phyloP scores from a whole-genome alignment of 78 protist genomes.

The Dictyostelium intermedium region DNA sequence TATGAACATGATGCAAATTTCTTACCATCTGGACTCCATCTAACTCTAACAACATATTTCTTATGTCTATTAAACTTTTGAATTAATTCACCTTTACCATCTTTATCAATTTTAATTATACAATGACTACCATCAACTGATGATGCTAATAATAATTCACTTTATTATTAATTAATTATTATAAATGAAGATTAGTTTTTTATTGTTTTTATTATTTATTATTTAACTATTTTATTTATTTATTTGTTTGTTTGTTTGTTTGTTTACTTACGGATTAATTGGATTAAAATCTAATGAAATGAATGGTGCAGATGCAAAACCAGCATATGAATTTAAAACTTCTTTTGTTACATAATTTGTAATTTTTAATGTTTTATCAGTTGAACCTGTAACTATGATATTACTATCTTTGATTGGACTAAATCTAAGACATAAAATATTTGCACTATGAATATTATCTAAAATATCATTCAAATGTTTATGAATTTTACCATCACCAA shows the following conservation, averaged over 20 bases:
- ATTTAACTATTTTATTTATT: neutral
- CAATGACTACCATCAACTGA: constrained; percentile 57
- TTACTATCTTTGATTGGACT: neutral
- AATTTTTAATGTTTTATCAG: constrained; percentile 75
- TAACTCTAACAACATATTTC: constrained; percentile 73
- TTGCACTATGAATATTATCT: constrained; percentile 16
- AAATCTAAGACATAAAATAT: constrained; percentile 55
- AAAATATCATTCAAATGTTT: neutral
- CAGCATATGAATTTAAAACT: constrained; percentile 31
- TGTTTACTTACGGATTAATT: constrained; percentile 35
- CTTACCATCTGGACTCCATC: constrained; percentile 72
- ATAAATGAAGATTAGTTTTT: too few species aligned
- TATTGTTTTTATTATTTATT: neutral
- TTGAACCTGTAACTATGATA: constrained; percentile 55
- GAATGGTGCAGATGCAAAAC: constrained; percentile 34
- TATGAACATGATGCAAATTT: constrained; percentile 76
- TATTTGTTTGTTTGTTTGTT: neutral
- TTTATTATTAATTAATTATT: neutral
- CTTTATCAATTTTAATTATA: constrained; percentile 21
- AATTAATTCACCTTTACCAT: neutral
- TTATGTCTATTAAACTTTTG: constrained; percentile 56
- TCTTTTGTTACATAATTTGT: constrained; percentile 33
- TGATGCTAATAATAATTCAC: constrained; percentile 64
- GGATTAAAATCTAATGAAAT: constrained; percentile 79
- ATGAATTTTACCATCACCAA: constrained; percentile 27